Conservation (phyloP, 345 rosid genomes). For the Acer campestre region DNA sequence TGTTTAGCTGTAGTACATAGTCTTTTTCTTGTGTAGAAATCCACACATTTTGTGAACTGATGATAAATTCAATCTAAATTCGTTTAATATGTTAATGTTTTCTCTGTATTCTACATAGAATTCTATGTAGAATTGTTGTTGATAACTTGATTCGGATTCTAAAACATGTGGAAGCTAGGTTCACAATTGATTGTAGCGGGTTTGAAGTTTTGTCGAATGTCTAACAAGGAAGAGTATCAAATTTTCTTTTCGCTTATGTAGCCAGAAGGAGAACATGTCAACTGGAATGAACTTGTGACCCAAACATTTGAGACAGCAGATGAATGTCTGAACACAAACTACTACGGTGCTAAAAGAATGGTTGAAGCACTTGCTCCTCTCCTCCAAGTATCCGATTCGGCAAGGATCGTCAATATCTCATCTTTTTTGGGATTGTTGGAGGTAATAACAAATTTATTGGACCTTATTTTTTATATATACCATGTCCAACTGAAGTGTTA, state of each 20-base stretch:
- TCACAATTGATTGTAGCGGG: background rate
- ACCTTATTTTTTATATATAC: too few species aligned
- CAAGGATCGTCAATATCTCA: slow-evolving; percentile 40
- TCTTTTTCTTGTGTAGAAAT: too few species aligned
- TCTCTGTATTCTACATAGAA: too few species aligned
- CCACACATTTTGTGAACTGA: too few species aligned
- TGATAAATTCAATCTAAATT: too few species aligned
- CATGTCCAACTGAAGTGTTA: background rate
- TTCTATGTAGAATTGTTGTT: too few species aligned
- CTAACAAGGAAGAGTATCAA: background rate
- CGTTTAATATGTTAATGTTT: too few species aligned
- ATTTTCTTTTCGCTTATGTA: background rate
- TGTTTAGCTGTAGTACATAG: too few species aligned
- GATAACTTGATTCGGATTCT: too few species aligned
- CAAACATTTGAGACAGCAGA: slow-evolving; percentile 19
- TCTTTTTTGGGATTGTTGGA: slow-evolving; percentile 5
- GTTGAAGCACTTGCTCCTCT: slow-evolving; percentile 23
- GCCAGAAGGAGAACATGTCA: background rate
- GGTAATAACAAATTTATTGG: slow-evolving; percentile 14
- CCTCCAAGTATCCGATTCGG: slow-evolving; percentile 37
- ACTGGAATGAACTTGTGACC: slow-evolving; percentile 21
- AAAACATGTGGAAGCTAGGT: background rate
- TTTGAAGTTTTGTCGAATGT: too few species aligned
- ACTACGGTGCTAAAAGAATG: slow-evolving; percentile 29
- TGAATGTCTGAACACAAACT: slow-evolving; percentile 30